Conservation (phyloP, 106 monocot genomes). For the Dendrobium officinale region DNA sequence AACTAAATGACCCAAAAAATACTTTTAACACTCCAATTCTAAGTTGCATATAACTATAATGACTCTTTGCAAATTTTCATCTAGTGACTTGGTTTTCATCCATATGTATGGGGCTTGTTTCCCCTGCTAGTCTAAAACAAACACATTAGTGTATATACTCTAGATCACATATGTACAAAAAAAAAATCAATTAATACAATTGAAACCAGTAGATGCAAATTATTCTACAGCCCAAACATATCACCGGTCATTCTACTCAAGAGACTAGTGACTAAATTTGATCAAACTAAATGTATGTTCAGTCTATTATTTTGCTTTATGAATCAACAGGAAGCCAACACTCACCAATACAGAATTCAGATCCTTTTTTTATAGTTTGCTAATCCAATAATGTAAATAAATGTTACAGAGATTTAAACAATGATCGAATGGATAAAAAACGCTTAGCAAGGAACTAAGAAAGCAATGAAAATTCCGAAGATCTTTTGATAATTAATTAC, state of each 20-base stretch:
- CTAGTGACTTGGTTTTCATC: too few relatives aligned
- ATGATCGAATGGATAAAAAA: neutral
- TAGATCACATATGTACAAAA: too few relatives aligned
- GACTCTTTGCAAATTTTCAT: too few relatives aligned
- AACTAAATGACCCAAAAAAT: too few relatives aligned
- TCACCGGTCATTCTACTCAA: neutral
- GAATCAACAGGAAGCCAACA: neutral
- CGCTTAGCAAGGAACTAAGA: neutral
- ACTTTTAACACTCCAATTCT: too few relatives aligned
- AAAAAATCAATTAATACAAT: too few relatives aligned
- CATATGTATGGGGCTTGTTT: too few relatives aligned
- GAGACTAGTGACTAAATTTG: neutral
- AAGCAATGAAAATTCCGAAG: neutral
- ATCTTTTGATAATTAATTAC: neutral
- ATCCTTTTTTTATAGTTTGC: neutral
- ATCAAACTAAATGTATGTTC: neutral
- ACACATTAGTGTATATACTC: too few relatives aligned
- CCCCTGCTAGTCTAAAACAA: too few relatives aligned
- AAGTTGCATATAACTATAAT: too few relatives aligned
- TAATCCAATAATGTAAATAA: neutral
- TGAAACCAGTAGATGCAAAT: neutral
- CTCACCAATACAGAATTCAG: neutral
- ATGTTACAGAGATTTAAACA: neutral
- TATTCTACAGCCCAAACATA: neutral
- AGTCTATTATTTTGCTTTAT: neutral